Conservation (phyloP, 169 alveolate genomes). For the Fabrea salina region DNA sequence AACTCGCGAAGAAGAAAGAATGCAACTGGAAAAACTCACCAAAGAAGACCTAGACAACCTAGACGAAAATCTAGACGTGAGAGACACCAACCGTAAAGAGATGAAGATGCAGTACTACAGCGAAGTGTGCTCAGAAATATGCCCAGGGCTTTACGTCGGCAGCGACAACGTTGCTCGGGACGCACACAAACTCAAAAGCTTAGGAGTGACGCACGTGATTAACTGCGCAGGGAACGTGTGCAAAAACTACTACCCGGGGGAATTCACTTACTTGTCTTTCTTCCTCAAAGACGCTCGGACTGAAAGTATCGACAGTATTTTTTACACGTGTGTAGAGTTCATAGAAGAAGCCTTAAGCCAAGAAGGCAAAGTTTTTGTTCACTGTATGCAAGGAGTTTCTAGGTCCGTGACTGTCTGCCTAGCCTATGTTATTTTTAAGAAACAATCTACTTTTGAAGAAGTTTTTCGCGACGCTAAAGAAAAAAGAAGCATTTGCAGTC, state of each 20-base stretch:
- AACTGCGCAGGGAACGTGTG: constrained; percentile 82
- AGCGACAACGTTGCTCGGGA: constrained; percentile 67
- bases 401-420: constrained; percentile 69
- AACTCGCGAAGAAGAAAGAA: constrained; percentile 25
- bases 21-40: background rate
- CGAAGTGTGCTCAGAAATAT: constrained; percentile 69
- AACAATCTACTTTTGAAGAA: constrained; percentile 48
- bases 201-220: constrained; percentile 73
- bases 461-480: constrained; percentile 56
- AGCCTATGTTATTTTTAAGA: constrained; percentile 61
- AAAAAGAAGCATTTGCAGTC: constrained; percentile 66
- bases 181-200: constrained; percentile 38
- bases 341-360: constrained; percentile 56
- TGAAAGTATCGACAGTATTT: constrained; percentile 72
- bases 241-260: constrained; percentile 62
- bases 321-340: constrained; percentile 69
- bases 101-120: constrained; percentile 58
- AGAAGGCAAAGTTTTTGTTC: constrained; percentile 76
- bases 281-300: constrained; percentile 65
- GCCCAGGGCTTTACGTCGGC: constrained; percentile 65
- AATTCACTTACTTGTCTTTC: constrained; percentile 51
- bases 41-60: background rate
- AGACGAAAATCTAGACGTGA: constrained; percentile 60
- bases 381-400: constrained; percentile 78
- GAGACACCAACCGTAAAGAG: constrained; percentile 65